Evolutionary conservation across 345 rosid genomes (phyloP), one percentile per base, ranked within the genome.

Genomic region (Salix udensis): DNA sequence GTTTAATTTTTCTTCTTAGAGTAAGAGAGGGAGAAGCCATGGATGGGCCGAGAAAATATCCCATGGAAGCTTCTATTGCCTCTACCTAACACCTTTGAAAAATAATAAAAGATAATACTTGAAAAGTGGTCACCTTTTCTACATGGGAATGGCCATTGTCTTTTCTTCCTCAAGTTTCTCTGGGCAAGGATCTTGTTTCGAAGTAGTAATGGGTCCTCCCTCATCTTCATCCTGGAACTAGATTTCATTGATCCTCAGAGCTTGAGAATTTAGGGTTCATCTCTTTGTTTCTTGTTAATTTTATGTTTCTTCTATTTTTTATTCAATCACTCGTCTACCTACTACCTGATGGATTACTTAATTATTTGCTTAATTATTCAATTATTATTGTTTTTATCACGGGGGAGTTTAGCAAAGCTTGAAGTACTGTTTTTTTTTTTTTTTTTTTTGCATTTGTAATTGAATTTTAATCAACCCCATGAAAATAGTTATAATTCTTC

Each of bases 41-140:
- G 21, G 7, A 48, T n/a, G 42, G 40, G 60, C 5, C 2, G 52
- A 19, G 64, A 48, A 36, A 77, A 74, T 58, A 72, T 78, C 85
- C 40, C 16, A 74, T 76, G 86, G 88, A 86, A 88, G 85, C 83
- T 86, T 88, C 89, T 64, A 79, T 76, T 76, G 83, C 72, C 81
- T 70, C 82, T 69, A 88, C 91, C 91, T 83, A 88, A 81, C 91
- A 46, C 85, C 79, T 76, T 84, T 81, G 84, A 81, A 79, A 86
- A 74, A 30, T 30, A 50, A 55, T 4, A 26, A 42, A 15, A 34
- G 4, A 55, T 2, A 7, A 36, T 48, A 78, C 81, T 71, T 72
- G 81, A 71, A 79, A 87, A 83, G 85, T 71, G 80, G 21, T 0
- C 2, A 18, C 52, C 50, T 55, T 73, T 77, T 77, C 36, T 28